A percentile compares a stretch with the other conserved stretches of the same genome.
Conservation (phyloP, 192 early-diverging fungal genomes). For the Spizellomyces punctatus region DNA sequence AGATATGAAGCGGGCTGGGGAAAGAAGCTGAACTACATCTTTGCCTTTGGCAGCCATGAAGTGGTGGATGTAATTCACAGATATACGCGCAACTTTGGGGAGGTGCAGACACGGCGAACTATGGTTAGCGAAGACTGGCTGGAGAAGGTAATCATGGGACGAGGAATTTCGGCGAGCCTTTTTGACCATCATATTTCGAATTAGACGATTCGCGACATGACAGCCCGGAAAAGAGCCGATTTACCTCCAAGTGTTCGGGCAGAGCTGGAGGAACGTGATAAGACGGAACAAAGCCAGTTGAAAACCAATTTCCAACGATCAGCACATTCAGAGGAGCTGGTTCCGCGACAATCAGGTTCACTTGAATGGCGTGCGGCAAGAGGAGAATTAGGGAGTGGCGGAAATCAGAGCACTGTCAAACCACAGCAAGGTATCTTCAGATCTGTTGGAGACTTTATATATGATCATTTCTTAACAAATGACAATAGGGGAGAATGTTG, state of each 20-base stretch:
- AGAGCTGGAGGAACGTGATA: conserved; percentile 13
- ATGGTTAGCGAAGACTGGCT: conserved; percentile 33
- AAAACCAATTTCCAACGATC: background rate
- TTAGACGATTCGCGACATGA: too few species aligned
- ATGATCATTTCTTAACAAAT: too few species aligned
- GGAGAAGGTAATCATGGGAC: too few species aligned
- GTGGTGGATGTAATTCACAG: conserved; percentile 42
- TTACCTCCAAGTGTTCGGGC: conserved; percentile 6
- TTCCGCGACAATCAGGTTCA: conserved; percentile 32
- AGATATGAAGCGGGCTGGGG: conserved; percentile 50
- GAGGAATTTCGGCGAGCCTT: too few species aligned
- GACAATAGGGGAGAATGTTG: too few species aligned
- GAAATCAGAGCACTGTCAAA: too few species aligned
- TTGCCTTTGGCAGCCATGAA: conserved; percentile 28
- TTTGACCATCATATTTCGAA: too few species aligned
- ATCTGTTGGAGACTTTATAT: too few species aligned
- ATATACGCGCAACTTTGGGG: conserved; percentile 29
- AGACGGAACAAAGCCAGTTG: conserved; percentile 25
- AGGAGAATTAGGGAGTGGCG: conserved; percentile 27
- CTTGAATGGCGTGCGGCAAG: conserved; percentile 35
- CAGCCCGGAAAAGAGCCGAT: background rate
- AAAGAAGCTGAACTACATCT: conserved; percentile 45
- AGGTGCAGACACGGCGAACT: conserved; percentile 23
- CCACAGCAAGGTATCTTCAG: too few species aligned
- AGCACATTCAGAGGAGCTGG: conserved; percentile 4